Conservation (phyloP, 805 yeast genomes). For the Cyberlindnera sargentensis region DNA sequence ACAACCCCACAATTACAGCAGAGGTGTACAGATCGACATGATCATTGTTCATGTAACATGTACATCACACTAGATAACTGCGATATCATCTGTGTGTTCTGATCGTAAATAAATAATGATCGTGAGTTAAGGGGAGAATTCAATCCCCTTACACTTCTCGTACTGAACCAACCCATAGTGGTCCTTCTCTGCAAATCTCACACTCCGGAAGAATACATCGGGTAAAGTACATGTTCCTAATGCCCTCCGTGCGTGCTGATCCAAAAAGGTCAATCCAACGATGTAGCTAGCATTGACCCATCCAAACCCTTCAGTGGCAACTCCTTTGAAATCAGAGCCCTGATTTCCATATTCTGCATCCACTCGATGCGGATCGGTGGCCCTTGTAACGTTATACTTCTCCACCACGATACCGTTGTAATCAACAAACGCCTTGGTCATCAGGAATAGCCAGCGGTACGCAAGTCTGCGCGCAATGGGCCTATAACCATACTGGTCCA, state of each 20-base stretch:
- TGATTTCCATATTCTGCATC: slow-evolving; percentile 97
- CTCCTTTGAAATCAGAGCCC: slow-evolving; percentile 88
- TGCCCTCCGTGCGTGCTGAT: slow-evolving; percentile 62
- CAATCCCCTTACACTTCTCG: not conserved
- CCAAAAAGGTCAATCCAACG: slow-evolving; percentile 62
- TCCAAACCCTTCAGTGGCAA: slow-evolving; percentile 94
- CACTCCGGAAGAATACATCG: slow-evolving; percentile 19
- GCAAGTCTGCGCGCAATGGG: slow-evolving; percentile 63
- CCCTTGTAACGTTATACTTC: slow-evolving; percentile 83
- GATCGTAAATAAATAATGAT: too few relatives aligned
- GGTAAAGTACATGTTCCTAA: slow-evolving; percentile 51
- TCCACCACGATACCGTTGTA: slow-evolving; percentile 94
- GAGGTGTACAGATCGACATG: too few relatives aligned
- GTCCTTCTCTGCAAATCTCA: slow-evolving; percentile 16
- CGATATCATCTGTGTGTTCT: too few relatives aligned
- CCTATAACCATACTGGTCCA: slow-evolving; percentile 60
- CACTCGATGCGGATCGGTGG: slow-evolving; percentile 81
- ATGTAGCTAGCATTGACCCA: slow-evolving; percentile 93
- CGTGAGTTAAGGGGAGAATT: too few relatives aligned
- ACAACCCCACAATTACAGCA: too few relatives aligned
- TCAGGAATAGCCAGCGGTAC: slow-evolving; percentile 83
- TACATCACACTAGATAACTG: too few relatives aligned
- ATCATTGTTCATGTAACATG: too few relatives aligned
- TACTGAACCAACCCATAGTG: slow-evolving; percentile 14
- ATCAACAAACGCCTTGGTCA: slow-evolving; percentile 86